phyloP scores from a whole-genome alignment of 225 moss, liverwort and hornwort genomes.

The Bryoerythrophyllum caledonicum region DNA sequence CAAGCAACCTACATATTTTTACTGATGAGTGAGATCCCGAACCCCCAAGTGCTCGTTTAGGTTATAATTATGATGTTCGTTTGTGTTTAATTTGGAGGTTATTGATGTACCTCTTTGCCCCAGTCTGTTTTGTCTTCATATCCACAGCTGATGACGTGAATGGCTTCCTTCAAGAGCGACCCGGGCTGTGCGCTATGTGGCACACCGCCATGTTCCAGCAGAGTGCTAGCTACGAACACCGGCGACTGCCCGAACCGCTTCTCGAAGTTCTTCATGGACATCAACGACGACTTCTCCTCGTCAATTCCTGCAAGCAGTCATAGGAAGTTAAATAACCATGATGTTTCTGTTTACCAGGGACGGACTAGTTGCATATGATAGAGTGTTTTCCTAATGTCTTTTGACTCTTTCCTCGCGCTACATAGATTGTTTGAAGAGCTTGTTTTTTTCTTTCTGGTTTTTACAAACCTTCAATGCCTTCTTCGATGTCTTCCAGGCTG shows the following conservation, averaged over 20 bases:
- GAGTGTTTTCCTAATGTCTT: too few species aligned
- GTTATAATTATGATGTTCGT: too few species aligned
- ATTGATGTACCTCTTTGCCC: conserved; percentile 72
- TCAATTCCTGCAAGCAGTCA: conserved; percentile 47
- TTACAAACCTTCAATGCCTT: conserved; percentile 60
- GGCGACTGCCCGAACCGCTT: conserved; percentile 87
- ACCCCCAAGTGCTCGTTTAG: too few species aligned
- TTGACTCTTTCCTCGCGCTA: too few species aligned
- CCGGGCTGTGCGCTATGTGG: conserved; percentile 63
- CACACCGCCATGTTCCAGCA: conserved; percentile 69
- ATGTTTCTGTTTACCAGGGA: not conserved
- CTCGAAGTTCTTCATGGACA: conserved; percentile 68
- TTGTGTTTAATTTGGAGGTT: not conserved
- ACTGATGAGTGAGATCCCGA: too few species aligned
- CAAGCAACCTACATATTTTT: too few species aligned
- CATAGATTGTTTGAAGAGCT: too few species aligned
- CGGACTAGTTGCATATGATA: not conserved
- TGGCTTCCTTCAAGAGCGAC: conserved; percentile 81
- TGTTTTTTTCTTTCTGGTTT: too few species aligned
- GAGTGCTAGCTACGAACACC: conserved; percentile 69
- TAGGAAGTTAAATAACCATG: too few species aligned
- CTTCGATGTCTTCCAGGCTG: conserved; percentile 75
- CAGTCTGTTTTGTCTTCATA: conserved; percentile 95
- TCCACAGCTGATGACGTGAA: conserved; percentile 91
- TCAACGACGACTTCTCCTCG: conserved; percentile 72